phyloP scores from a whole-genome alignment of 306 rosid genomes.

The Trichosanthes cucumerina region DNA sequence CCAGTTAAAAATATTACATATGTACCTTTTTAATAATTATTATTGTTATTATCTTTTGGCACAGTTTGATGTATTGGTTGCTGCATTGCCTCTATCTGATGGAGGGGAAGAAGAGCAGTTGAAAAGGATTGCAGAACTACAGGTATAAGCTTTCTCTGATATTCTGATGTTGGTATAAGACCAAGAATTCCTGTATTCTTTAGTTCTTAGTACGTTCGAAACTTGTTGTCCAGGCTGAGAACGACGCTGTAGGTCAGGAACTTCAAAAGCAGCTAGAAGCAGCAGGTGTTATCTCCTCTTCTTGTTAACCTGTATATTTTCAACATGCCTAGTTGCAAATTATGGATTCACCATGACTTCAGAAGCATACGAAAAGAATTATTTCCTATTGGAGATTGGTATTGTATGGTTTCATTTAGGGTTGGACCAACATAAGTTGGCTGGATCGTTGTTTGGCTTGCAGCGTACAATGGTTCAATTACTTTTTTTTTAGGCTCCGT shows the following conservation, averaged over 20 bases:
- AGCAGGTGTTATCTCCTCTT: slow-evolving; percentile 46
- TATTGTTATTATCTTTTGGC: slow-evolving; percentile 1
- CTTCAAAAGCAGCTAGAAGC: slow-evolving; percentile 89
- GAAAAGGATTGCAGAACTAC: slow-evolving; percentile 68
- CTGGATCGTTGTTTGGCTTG: neutral
- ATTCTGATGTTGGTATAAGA: neutral
- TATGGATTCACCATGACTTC: neutral
- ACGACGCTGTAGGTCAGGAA: slow-evolving; percentile 70
- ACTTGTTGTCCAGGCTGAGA: slow-evolving; percentile 55
- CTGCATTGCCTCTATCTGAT: slow-evolving; percentile 66
- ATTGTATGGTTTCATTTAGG: neutral
- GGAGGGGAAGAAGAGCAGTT: slow-evolving; percentile 76
- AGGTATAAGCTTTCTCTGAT: slow-evolving; percentile 31
- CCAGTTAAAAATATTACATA: slow-evolving; percentile 5
- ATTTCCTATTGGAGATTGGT: neutral
- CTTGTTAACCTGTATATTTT: slow-evolving; percentile 12
- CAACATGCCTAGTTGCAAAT: neutral
- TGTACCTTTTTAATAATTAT: neutral
- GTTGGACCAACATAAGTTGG: neutral
- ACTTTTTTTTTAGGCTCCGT: neutral
- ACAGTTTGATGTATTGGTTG: slow-evolving; percentile 80
- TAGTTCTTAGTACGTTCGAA: neutral
- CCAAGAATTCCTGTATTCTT: neutral
- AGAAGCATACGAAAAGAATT: neutral
- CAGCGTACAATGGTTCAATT: neutral